A percentile compares a stretch with the other conserved stretches of the same genome.
Conservation (phyloP, 805 yeast genomes). For the Candida michaelii region DNA sequence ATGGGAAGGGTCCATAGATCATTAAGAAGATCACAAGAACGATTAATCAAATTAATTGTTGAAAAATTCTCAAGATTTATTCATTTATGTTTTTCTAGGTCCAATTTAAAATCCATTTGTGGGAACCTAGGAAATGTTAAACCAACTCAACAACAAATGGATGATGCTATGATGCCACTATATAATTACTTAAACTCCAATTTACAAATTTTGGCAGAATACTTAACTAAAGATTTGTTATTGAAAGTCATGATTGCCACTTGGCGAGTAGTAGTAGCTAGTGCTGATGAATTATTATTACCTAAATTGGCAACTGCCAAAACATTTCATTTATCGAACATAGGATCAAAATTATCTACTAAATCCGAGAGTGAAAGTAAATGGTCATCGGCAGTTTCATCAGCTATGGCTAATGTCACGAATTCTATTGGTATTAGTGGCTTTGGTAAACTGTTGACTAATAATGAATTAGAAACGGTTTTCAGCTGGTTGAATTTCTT, state of each 20-base stretch:
- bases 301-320: conserved; percentile 63
- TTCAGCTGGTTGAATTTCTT: conserved; percentile 67
- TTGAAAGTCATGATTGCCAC: conserved; percentile 70
- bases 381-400: conserved; percentile 47
- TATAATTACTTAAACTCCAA: conserved; percentile 73
- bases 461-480: conserved; percentile 63
- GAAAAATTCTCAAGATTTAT: conserved; percentile 70
- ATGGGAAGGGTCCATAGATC: conserved; percentile 74
- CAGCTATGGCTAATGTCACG: conserved; percentile 52
- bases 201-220: conserved; percentile 60
- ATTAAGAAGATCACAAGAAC: conserved; percentile 61
- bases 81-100: conserved; percentile 54
- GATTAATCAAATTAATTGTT: conserved; percentile 67
- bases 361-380: conserved; percentile 16
- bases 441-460: conserved; percentile 55
- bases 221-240: conserved; percentile 54
- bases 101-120: conserved; percentile 56
- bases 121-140: conserved; percentile 46
- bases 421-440: conserved; percentile 44
- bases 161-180: conserved; percentile 68
- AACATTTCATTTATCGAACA: conserved; percentile 25
- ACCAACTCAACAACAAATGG: conserved; percentile 49
- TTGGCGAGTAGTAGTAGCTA: conserved; percentile 71
- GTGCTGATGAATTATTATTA: conserved; percentile 69
- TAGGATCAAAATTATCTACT: conserved; percentile 20